phyloP scores from a whole-genome alignment of 805 yeast genomes.

The Cyberlindnera petersonii region DNA sequence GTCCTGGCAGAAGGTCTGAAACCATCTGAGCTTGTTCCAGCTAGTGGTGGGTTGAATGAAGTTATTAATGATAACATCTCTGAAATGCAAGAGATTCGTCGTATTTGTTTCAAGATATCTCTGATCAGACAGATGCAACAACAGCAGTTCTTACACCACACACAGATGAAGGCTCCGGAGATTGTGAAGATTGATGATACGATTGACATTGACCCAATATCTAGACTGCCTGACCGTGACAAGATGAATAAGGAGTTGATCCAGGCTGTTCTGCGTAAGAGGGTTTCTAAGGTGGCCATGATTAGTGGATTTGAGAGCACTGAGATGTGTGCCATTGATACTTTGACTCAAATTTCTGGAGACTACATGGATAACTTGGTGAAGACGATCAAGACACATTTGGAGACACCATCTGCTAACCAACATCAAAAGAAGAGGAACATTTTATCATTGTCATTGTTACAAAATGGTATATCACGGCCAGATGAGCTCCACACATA shows the following conservation, averaged over 20 bases:
- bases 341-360: constrained; percentile 80
- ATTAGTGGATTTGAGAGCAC: constrained; percentile 87
- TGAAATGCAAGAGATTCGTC: constrained; percentile 84
- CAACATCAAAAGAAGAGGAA: constrained; percentile 36
- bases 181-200: constrained; percentile 54
- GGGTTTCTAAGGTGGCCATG: constrained; percentile 80
- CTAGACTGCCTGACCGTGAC: constrained; percentile 71
- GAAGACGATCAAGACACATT: constrained; percentile 61
- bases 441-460: constrained; percentile 54
- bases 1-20: constrained; percentile 34
- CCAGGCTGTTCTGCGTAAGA: constrained; percentile 59
- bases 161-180: constrained; percentile 69
- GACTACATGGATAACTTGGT: constrained; percentile 73
- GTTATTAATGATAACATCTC: constrained; percentile 61
- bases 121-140: constrained; percentile 88
- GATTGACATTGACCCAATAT: constrained; percentile 76
- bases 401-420: constrained; percentile 53
- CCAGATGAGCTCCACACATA: constrained; percentile 74
- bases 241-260: constrained; percentile 55
- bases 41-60: constrained; percentile 54
- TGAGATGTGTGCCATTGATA: constrained; percentile 70
- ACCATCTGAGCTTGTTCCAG: constrained; percentile 39
- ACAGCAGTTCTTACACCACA: constrained; percentile 67
- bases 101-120: constrained; percentile 82
- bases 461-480: constrained; percentile 83